Conservation (phyloP, 2,329 filamentous ascomycete genomes). For the Pseudofabraea citricarpa region DNA sequence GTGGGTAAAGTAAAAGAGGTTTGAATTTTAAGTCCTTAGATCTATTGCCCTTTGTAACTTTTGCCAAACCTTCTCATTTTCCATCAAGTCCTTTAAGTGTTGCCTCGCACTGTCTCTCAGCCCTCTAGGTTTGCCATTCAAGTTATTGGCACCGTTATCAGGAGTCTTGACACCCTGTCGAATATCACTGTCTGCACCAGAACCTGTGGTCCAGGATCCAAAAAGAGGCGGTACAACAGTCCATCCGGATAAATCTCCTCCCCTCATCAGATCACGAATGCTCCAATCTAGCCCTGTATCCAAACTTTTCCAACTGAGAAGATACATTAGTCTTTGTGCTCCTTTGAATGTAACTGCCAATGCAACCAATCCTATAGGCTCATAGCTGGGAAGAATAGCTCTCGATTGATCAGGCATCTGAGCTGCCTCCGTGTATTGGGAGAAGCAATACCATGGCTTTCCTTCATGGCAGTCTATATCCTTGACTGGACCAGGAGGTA, state of each 20-base stretch:
- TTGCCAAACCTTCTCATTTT: background rate
- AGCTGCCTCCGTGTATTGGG: background rate
- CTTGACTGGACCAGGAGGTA: background rate
- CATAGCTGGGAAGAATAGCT: background rate
- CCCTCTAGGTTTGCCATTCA: background rate
- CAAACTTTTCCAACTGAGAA: background rate
- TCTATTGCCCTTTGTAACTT: background rate
- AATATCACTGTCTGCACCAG: background rate
- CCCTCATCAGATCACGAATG: background rate
- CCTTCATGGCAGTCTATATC: background rate
- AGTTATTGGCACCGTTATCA: background rate
- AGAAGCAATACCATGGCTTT: background rate
- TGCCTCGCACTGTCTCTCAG: background rate
- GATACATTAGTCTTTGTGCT: background rate
- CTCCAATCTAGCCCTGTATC: background rate
- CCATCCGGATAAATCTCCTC: background rate
- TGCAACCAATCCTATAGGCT: background rate
- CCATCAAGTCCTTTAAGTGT: background rate
- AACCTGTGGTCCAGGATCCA: background rate
- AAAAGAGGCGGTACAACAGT: background rate
- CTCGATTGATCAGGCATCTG: background rate
- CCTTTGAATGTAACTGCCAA: background rate
- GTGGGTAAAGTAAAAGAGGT: no score
- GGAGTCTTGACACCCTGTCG: background rate
- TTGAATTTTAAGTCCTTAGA: no score